phyloP scores from a whole-genome alignment of 2,329 filamentous ascomycete genomes.

The Colletotrichum sp. region DNA sequence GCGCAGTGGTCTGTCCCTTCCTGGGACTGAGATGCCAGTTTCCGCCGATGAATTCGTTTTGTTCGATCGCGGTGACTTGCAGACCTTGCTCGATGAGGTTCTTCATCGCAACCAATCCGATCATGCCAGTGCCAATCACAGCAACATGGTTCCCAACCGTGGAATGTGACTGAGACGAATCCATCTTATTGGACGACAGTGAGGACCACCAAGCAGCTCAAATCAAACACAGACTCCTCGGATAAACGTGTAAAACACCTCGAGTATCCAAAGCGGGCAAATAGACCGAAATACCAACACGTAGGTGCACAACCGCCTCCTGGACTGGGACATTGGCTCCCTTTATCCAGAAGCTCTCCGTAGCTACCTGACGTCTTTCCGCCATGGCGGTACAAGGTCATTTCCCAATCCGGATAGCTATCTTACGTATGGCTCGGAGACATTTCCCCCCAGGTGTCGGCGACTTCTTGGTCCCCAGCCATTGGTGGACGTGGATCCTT shows the following conservation, averaged over 20 bases:
- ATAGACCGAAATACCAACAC: fast-evolving
- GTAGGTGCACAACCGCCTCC: not conserved
- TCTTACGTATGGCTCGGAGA: not conserved
- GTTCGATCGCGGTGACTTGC: constrained; percentile 13
- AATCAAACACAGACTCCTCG: not conserved
- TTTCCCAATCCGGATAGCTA: not conserved
- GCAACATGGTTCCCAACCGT: constrained; percentile 27
- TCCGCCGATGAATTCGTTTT: constrained; percentile 16
- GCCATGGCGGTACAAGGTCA: not conserved
- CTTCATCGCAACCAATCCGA: constrained; percentile 22
- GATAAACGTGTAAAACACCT: not conserved
- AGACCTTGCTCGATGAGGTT: constrained; percentile 21
- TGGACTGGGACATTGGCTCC: not conserved
- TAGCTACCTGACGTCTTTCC: not conserved
- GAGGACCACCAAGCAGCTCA: not conserved
- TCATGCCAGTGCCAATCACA: constrained; percentile 25
- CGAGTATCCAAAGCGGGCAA: not conserved
- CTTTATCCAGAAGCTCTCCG: not conserved
- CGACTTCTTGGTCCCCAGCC: not conserved
- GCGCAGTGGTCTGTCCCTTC: not conserved
- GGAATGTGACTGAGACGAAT: not conserved
- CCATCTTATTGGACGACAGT: not conserved
- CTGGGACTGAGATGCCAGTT: constrained; percentile 12
- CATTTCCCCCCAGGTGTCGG: not conserved
- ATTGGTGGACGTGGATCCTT: not conserved